A percentile compares a stretch with the other conserved stretches of the same genome.
Conservation (phyloP, 805 yeast species). For the Candida ascalaphidarum region DNA sequence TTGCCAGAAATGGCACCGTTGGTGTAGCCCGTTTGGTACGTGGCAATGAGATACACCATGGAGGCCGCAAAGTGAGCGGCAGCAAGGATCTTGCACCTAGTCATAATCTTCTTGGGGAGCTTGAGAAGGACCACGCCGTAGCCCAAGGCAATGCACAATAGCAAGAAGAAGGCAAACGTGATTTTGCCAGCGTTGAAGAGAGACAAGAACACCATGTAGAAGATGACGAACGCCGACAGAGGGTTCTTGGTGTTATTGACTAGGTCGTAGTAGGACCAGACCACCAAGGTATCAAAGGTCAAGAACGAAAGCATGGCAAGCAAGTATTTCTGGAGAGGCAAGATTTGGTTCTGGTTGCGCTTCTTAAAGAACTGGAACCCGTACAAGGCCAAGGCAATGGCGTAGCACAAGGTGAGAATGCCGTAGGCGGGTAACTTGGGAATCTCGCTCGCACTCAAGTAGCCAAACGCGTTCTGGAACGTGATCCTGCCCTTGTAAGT, state of each 20-base stretch:
- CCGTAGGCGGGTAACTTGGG: conserved; percentile 90
- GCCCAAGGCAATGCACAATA: conserved; percentile 81
- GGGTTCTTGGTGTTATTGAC: conserved; percentile 50
- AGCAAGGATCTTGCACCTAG: conserved; percentile 39
- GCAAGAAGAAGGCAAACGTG: conserved; percentile 80
- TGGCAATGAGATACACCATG: conserved; percentile 23
- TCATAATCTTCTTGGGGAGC: conserved; percentile 67
- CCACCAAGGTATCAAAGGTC: conserved; percentile 74
- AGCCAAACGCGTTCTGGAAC: conserved; percentile 89
- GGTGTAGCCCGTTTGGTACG: conserved; percentile 20
- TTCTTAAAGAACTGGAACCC: conserved; percentile 80
- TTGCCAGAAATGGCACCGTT: conserved; percentile 14
- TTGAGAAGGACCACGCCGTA: conserved; percentile 91
- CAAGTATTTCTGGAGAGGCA: conserved; percentile 86
- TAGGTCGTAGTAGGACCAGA: conserved; percentile 88
- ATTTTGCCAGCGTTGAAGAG: conserved; percentile 72
- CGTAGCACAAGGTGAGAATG: conserved; percentile 72
- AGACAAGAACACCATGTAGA: conserved; percentile 70
- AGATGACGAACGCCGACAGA: conserved; percentile 51
- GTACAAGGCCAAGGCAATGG: conserved; percentile 73
- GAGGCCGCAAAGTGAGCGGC: conserved; percentile 28
- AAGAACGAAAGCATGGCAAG: conserved; percentile 78
- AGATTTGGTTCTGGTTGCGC: conserved; percentile 62
- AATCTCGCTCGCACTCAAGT: conserved; percentile 80
- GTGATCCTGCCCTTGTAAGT: conserved; percentile 61